A percentile compares a stretch with the other conserved stretches of the same genome.
These are phyloP conservation scores for Verticillium isaacii DNA, from an alignment of 2,329 filamentous ascomycete genomes.

Conservation along the genomic window DNA sequence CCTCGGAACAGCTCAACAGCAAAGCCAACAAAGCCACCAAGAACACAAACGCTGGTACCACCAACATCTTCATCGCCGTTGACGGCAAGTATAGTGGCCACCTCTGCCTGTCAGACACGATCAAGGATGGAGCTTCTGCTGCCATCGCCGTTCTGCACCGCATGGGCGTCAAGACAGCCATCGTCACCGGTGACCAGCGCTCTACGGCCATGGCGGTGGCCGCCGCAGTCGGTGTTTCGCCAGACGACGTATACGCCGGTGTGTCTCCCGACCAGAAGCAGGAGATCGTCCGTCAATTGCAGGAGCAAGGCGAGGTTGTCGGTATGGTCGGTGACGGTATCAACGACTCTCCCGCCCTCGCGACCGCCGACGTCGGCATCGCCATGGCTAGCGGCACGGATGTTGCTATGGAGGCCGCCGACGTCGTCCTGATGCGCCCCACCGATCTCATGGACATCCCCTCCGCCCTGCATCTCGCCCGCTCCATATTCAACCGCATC, in stretches of 20 bases:
- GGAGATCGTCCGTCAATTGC: constrained; percentile 72
- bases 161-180: constrained; percentile 82
- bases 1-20: constrained; percentile 54
- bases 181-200: constrained; percentile 89
- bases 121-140: constrained; percentile 82
- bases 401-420: constrained; percentile 95
- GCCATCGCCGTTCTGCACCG: constrained; percentile 75
- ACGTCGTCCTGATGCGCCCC: constrained; percentile 91
- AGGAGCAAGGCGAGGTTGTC: constrained; percentile 69
- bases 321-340: constrained; percentile 99
- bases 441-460: constrained; percentile 92
- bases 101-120: constrained; percentile 79
- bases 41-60: constrained; percentile 61
- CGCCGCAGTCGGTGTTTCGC: constrained; percentile 71
- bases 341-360: constrained; percentile 94
- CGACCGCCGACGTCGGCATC: constrained; percentile 88
- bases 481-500: constrained; percentile 85
- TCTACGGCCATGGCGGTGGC: constrained; percentile 83
- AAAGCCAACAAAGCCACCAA: constrained; percentile 33
- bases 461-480: constrained; percentile 74
- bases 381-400: constrained; percentile 90
- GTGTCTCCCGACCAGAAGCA: constrained; percentile 91
- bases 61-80: constrained; percentile 87
- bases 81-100: constrained; percentile 71
- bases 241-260: constrained; percentile 75